Base-by-base conservation (phyloP, 179 eudicot species). In the Vitellaria paradoxa region DNA sequence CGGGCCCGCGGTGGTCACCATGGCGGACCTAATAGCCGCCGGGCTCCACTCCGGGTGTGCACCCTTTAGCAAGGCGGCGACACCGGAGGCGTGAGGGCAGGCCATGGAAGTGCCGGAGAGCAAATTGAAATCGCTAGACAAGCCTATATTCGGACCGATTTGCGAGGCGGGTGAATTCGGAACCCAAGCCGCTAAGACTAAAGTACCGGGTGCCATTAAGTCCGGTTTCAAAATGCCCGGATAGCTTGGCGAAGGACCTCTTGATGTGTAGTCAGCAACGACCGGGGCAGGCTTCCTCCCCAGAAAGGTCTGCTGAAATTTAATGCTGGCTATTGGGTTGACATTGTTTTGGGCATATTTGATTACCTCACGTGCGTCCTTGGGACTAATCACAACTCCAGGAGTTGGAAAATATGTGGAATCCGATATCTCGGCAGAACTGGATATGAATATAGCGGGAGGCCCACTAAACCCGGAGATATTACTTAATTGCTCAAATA, bases 101-200 rank as follows among this genome's bases (percentile, higher is more conserved):
- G 97, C 70, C 94, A 90, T 90, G 59, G 97, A 92, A 17, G 97
- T 90, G 2, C 93, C 90, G 0, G 92, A 87, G 20, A 84, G 23
- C 13, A 86, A 1, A 11, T 70, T 84, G 49, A 75, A 91, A 9
- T 90, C 87, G 57, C 81, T 87, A 5, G 88, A 80, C 23, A 91
- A 74, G 3, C 23, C 12, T 17, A 86, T 77, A 61, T 64, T 68
- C 3, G 67, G 52, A 9, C 84, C 88, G 40, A 91, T 84, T 60
- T 21, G 55, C 12, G 82, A 79, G 5, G 76, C 80, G 23, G 52
- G 63, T 1, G 7, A 37, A 3, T 64, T 60, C 4, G 92, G 88
- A 70, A 70, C 66, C 68, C 40, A 85, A 9, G 90, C 86, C 1
- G 91, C 95, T 10, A 89, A 71, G 65, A 91, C 65, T 12, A 75